Base-by-base conservation (phyloP, 2,329 filamentous ascomycete genomes). In the Ceratocystis lukuohia region DNA sequence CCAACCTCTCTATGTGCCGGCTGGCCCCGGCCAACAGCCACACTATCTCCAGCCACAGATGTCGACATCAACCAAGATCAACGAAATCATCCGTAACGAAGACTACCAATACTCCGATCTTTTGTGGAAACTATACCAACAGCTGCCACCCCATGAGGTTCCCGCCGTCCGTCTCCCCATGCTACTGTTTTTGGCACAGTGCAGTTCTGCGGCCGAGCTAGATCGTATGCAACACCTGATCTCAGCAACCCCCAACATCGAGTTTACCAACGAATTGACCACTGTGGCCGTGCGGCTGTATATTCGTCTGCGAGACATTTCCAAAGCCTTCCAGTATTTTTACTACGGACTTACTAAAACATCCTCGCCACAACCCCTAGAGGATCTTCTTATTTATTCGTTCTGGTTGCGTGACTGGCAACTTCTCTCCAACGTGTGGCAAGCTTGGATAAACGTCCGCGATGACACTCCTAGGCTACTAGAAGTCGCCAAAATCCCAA, bases 181-280 rank as follows among this genome's bases (percentile, higher is more conserved):
- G 15, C 28, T 68, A 17, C 33, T 66, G 44, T 68, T 64, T 48
- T 22, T 68, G n/a, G 64, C 64, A 2, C 64, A 65, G 44, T 68
- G 67, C 44, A 65, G 64, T 30, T 68, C 67, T 17, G 61, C 65
- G 2, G 67, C 67, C 7, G 67, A 68, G 53, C 20, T 66, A 37
- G 67, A 68, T 33, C 61, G 67, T 2, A 68, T 68, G 64, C 67
- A 66, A 20, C 48, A 66, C 45, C 30, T 68, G 25, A 68, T 68
- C 33, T 63, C 64, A 22, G 61, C 66, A 41, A 68, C 66, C n/a
- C 66, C 66, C 1, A 46, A 7, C 10, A 3, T 66, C 4, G 64
- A 68, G 50, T 68, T 68, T 10, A 66, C 65, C 30, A 63, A 61
- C 25, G 64, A 68, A 15, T 53, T 68, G 44, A 63, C 66, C 15